These are phyloP conservation scores for Lipomyces oligophaga DNA, from an alignment of 805 yeast species.

Conservation along the genomic window DNA sequence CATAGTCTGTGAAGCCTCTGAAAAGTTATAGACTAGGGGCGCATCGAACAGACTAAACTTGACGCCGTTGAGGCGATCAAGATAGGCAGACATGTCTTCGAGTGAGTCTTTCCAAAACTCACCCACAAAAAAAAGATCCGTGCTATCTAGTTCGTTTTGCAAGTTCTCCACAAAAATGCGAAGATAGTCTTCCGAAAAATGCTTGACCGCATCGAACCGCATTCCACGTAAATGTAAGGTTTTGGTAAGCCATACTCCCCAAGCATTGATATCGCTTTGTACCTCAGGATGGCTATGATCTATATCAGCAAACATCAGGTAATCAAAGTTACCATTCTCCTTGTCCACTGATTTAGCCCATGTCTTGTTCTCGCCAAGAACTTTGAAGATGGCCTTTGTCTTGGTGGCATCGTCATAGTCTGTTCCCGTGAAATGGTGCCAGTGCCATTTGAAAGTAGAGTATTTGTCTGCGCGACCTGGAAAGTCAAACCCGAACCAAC, in stretches of 20 bases:
- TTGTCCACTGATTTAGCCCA: slow-evolving; percentile 24
- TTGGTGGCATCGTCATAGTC: slow-evolving; percentile 22
- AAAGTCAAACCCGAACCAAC: slow-evolving; percentile 27
- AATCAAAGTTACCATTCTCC: slow-evolving; percentile 30
- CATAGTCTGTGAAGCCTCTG: slow-evolving; percentile 21
- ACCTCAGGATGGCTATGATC: slow-evolving; percentile 28
- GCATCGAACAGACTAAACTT: slow-evolving; percentile 23
- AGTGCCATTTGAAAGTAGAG: slow-evolving; percentile 24
- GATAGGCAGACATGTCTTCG: slow-evolving; percentile 19
- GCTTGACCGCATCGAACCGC: slow-evolving; percentile 29
- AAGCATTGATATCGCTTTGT: slow-evolving; percentile 18
- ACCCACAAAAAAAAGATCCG: slow-evolving; percentile 27
- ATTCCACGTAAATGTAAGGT: slow-evolving; percentile 22
- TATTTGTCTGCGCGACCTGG: slow-evolving; percentile 27
- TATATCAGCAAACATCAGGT: slow-evolving; percentile 29
- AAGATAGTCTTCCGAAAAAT: slow-evolving; percentile 24
- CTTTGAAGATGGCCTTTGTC: slow-evolving; percentile 25
- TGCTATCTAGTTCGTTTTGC: no score
- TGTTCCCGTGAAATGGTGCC: slow-evolving; percentile 29
- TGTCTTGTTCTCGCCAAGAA: slow-evolving; percentile 20
- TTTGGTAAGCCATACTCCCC: slow-evolving; percentile 27
- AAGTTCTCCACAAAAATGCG: slow-evolving; percentile 13
- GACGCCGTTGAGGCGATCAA: slow-evolving; percentile 18
- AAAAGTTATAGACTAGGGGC: slow-evolving; percentile 26
- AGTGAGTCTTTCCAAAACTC: slow-evolving; percentile 28